phyloP scores from a whole-genome alignment of 306 rosid species.

The Pueraria montana region DNA sequence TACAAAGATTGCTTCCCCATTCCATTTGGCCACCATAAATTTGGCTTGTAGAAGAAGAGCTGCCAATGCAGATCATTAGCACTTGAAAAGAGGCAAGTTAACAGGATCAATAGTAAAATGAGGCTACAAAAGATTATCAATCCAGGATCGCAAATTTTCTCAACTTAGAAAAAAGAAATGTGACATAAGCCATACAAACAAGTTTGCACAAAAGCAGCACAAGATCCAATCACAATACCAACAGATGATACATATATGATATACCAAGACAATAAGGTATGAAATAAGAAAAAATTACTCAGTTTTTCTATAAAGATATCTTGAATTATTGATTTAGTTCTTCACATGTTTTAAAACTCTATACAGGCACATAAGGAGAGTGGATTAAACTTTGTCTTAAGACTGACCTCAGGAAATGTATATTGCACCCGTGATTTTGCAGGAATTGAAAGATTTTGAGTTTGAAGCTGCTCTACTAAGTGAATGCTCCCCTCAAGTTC shows the following conservation, averaged over 20 bases:
- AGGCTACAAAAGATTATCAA: constrained; percentile 34
- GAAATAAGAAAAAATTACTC: constrained; percentile 2
- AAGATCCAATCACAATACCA: not conserved
- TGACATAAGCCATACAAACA: not conserved
- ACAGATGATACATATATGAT: not conserved
- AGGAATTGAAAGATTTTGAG: constrained; percentile 75
- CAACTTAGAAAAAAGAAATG: not conserved
- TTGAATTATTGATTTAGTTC: constrained; percentile 15
- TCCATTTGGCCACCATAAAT: constrained; percentile 99
- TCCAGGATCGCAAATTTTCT: constrained; percentile 6
- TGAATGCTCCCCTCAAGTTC: constrained; percentile 78
- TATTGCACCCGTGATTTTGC: constrained; percentile 72
- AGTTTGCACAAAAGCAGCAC: constrained; percentile 9
- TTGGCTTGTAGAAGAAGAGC: constrained; percentile 95
- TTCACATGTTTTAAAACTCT: constrained; percentile 25
- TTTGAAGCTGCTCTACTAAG: constrained; percentile 81
- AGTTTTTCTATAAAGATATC: not conserved
- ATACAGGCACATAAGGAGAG: not conserved
- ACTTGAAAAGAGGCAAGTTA: constrained; percentile 42
- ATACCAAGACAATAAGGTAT: constrained; percentile 7
- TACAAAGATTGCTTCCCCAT: constrained; percentile 96
- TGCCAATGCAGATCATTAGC: constrained; percentile 59
- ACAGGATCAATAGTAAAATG: constrained; percentile 27
- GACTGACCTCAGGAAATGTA: constrained; percentile 89
- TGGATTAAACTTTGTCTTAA: constrained; percentile 1